These are phyloP conservation scores for Tetrapisispora arboricola DNA, from an alignment of 805 yeast genomes.

Conservation along the genomic window DNA sequence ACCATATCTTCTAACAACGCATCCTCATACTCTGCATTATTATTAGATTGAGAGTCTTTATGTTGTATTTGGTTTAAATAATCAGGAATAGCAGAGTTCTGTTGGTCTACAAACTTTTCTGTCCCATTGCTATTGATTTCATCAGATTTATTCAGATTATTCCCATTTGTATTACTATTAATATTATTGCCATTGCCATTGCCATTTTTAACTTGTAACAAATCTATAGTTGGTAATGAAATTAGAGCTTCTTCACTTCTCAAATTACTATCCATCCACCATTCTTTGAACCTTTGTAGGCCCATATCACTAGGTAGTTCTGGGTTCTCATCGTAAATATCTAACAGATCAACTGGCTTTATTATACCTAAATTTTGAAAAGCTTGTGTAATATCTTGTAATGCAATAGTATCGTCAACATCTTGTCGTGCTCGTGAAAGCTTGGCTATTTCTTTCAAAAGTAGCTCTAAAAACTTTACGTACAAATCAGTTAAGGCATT, in stretches of 20 bases:
- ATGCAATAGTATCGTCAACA: constrained; percentile 35
- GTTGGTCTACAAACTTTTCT: neutral
- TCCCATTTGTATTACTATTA: neutral
- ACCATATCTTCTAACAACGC: constrained; percentile 23
- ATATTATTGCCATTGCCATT: neutral
- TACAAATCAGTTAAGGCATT: constrained; percentile 73
- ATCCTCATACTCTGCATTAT: constrained; percentile 11
- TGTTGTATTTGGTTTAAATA: constrained; percentile 22
- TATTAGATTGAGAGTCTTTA: constrained; percentile 5
- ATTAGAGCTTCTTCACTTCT: constrained; percentile 35
- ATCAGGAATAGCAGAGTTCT: constrained; percentile 17
- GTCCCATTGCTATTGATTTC: neutral
- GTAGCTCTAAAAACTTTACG: constrained; percentile 47
- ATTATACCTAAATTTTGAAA: constrained; percentile 53
- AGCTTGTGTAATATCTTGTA: constrained; percentile 63
- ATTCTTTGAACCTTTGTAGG: constrained; percentile 40
- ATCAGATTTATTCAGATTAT: neutral
- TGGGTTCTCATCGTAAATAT: constrained; percentile 40
- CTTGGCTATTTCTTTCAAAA: constrained; percentile 41
- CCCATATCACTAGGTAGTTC: constrained; percentile 38
- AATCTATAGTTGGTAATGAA: constrained; percentile 27
- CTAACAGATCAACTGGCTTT: constrained; percentile 46
- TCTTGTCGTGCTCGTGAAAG: constrained; percentile 41
- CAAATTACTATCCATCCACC: constrained; percentile 40
- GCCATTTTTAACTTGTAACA: constrained; percentile 7